phyloP scores from a whole-genome alignment of 73 alveolate species.

The Paraurostyla sp. region DNA sequence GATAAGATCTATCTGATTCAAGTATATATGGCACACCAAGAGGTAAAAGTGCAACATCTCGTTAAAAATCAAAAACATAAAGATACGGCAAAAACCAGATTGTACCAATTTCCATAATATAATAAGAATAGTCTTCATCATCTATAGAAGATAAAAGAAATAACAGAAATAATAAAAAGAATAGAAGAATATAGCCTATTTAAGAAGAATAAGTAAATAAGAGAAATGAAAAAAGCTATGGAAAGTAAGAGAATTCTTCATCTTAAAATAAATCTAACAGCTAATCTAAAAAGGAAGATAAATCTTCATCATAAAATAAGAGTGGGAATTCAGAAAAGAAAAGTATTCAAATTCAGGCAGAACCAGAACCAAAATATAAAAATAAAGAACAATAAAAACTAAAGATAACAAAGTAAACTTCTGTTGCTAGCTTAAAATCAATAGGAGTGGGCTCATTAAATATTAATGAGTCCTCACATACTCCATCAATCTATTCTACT shows the following conservation, averaged over 20 bases:
- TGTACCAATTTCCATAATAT: not conserved
- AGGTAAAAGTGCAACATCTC: constrained; percentile 20
- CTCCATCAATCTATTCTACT: not conserved
- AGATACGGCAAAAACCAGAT: not conserved
- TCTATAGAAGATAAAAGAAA: not conserved
- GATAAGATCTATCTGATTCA: not conserved
- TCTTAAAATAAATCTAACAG: too few relatives aligned
- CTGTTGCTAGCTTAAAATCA: constrained; percentile 1
- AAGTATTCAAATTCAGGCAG: not conserved
- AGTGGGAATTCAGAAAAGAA: too few relatives aligned
- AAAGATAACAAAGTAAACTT: not conserved
- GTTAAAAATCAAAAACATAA: not conserved
- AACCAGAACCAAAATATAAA: not conserved
- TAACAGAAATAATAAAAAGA: not conserved
- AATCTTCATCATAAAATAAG: too few relatives aligned
- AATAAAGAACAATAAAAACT: not conserved
- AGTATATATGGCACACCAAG: constrained; percentile 27
- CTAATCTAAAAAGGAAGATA: not conserved
- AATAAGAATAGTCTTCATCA: not conserved
- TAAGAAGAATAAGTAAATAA: not conserved
- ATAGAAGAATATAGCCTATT: not conserved
- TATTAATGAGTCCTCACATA: constrained; percentile 38
- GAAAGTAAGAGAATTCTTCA: not conserved
- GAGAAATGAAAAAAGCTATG: not conserved
- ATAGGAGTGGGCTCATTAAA: constrained; percentile 53